Evolutionary conservation across 1,284 basidiomycete species (phyloP), one percentile per base, ranked within the genome.

Genomic region (Leccinum fuscescens): DNA sequence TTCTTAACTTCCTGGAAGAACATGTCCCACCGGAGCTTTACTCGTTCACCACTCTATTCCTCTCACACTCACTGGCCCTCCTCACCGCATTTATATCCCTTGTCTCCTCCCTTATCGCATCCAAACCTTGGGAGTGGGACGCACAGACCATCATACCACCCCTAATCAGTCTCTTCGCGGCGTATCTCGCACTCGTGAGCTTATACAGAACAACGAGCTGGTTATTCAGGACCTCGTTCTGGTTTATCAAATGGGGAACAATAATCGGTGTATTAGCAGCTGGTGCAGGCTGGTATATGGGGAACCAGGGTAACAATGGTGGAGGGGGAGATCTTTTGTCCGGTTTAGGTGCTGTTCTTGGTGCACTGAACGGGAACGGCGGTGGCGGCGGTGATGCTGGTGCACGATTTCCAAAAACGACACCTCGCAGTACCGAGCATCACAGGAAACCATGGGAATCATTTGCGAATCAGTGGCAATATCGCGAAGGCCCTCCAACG

Each of bases 201-300:
- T 73, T 90, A 59, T 90, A 91, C 74, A 85, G 88, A 58, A 90
- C 91, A 4, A 86, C 89, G 14, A 81, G 80, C 20, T 92, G 88
- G 86, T 80, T 89, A 67, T 73, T 92, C 64, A 81, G 88, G 61
- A 84, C 83, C 35, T 77, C 74, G 14, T 72, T 91, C 66, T 89
- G 83, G 78, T 80, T 90, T 68, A 69, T 88, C 65, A 93, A 93
- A 73, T 92, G 90, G 89, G 87, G 86, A 22, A 74, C 78, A 3
- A 76, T 93, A 57, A 64, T 89, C 11, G 81, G 78, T 11, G 73
- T 78, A 2, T 64, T 88, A 6, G 78, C 81, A 15, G 83, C 79
- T 7, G 78, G 77, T 27, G 75, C 74, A 31, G 84, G 84, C 6
- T 90, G 81, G 79, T 74, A 81, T 60, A 72, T 82, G 76, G 80